Evolutionary conservation across 805 yeast genomes (phyloP).

Genomic region (Monosporozyma unispora): DNA sequence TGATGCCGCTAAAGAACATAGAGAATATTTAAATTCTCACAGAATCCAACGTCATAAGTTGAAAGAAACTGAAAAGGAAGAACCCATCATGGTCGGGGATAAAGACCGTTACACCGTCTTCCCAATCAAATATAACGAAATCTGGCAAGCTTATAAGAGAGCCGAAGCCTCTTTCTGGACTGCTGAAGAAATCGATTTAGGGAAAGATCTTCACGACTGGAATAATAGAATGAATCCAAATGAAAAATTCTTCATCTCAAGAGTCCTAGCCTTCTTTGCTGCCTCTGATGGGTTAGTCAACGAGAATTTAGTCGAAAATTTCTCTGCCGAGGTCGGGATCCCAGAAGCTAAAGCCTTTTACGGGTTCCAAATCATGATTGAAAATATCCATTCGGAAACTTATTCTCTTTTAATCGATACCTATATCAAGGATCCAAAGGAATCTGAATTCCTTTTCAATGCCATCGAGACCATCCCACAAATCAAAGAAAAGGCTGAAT

Average conservation of each 20-base stretch:
- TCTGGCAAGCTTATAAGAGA: constrained; percentile 98
- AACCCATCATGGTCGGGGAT: constrained; percentile 82
- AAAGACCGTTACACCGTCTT: constrained; percentile 81
- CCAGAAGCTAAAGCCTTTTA: constrained; percentile 98
- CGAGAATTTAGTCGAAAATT: constrained; percentile 94
- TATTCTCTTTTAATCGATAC: constrained; percentile 91
- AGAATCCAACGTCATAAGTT: constrained; percentile 63
- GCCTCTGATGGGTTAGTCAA: constrained; percentile 98
- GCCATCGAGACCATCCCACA: constrained; percentile 96
- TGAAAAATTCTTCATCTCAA: constrained; percentile 85
- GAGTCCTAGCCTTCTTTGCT: constrained; percentile 95
- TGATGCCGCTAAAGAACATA: constrained; percentile 37
- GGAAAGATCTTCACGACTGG: constrained; percentile 92
- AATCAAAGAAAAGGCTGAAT: constrained; percentile 93
- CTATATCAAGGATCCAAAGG: constrained; percentile 92
- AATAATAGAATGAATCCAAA: constrained; percentile 78
- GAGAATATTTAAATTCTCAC: constrained; percentile 50
- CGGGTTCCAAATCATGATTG: constrained; percentile 99
- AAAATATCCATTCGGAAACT: constrained; percentile 96
- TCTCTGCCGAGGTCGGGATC: constrained; percentile 91
- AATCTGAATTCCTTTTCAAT: constrained; percentile 80
- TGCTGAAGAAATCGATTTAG: constrained; percentile 94
- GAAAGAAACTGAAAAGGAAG: constrained; percentile 72
- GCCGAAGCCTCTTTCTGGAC: constrained; percentile 99
- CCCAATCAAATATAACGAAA: constrained; percentile 95